Conservation (phyloP, 2,329 filamentous ascomycete species). For the Coniochaeta sp. region DNA sequence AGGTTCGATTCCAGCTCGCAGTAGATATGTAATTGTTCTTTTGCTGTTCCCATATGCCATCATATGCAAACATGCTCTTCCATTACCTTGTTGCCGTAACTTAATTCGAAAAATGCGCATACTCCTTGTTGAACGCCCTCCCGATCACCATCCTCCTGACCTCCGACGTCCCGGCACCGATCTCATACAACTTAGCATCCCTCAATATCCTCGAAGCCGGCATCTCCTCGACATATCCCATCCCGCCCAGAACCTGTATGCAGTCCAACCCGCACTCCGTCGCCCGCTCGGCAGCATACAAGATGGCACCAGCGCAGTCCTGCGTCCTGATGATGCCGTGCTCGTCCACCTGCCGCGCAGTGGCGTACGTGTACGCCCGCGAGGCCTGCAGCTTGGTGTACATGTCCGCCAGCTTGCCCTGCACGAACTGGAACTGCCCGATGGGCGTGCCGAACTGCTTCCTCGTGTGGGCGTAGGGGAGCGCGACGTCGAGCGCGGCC, state of each 20-base stretch:
- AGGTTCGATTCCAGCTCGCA: too few species aligned
- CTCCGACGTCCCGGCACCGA: conserved; percentile 93
- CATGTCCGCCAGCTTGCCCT: conserved; percentile 94
- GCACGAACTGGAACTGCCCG: conserved; percentile 86
- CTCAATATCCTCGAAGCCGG: conserved; percentile 78
- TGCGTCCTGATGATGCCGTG: conserved; percentile 68
- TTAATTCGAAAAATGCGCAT: conserved; percentile 30
- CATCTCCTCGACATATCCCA: conserved; percentile 95
- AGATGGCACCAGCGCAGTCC: conserved; percentile 88
- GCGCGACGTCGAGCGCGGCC: conserved; percentile 72
- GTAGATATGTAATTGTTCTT: too few species aligned
- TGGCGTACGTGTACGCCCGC: conserved; percentile 79
- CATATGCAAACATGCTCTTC: too few species aligned
- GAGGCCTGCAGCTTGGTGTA: conserved; percentile 86
- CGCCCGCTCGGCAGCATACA: conserved; percentile 87
- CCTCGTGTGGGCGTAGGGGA: conserved; percentile 84
- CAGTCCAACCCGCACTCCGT: conserved; percentile 82
- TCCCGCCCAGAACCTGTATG: conserved; percentile 88
- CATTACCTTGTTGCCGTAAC: not conserved
- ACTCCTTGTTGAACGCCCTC: conserved; percentile 84
- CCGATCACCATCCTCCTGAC: conserved; percentile 93
- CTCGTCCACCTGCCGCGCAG: conserved; percentile 75
- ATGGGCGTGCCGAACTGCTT: conserved; percentile 85
- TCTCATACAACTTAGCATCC: conserved; percentile 80
- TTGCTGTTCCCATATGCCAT: too few species aligned